Percentiles rank a stretch among this genome's conserved stretches.
These are phyloP conservation scores for Phytophthora agathidicida DNA, from an alignment of 352 stramenopile species.

Conservation along the genomic window DNA sequence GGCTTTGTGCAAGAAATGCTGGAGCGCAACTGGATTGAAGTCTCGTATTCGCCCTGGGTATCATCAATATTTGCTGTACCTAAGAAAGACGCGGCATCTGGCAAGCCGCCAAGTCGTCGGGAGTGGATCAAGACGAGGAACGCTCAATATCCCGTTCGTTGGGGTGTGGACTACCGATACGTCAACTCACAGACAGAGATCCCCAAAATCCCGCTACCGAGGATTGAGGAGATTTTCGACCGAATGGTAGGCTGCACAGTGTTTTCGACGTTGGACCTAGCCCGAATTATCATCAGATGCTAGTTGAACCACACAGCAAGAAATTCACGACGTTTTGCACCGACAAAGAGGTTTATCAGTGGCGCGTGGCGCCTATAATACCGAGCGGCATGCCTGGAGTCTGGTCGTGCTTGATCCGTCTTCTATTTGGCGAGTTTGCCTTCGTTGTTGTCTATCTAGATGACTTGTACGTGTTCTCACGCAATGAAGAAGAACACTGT, in stretches of 20 bases:
- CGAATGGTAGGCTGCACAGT: neutral
- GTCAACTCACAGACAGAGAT: constrained; percentile 17
- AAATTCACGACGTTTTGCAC: constrained; percentile 43
- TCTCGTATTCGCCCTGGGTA: constrained; percentile 9
- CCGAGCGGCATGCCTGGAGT: constrained; percentile 41
- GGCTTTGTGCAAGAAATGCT: constrained; percentile 13
- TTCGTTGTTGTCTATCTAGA: constrained; percentile 44
- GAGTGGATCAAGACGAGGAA: constrained; percentile 7
- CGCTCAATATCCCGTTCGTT: constrained; percentile 4
- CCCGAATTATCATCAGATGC: constrained; percentile 45
- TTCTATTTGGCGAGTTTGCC: constrained; percentile 23
- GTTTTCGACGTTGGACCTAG: constrained; percentile 32
- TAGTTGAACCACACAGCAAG: neutral
- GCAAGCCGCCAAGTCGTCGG: neutral
- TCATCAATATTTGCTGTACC: constrained; percentile 25
- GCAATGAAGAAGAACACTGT: constrained; percentile 1
- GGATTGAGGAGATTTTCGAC: constrained; percentile 24
- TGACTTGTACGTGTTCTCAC: constrained; percentile 36
- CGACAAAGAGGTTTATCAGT: constrained; percentile 42
- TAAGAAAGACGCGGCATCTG: constrained; percentile 9
- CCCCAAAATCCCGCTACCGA: constrained; percentile 10
- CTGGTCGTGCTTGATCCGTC: constrained; percentile 43
- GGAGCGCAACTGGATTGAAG: constrained; percentile 18
- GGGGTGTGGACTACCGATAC: constrained; percentile 25
- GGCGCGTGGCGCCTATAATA: constrained; percentile 43